Evolutionary conservation across 495 filamentous ascomycete species (phyloP).

Genomic region (Jackrogersella multiformis): DNA sequence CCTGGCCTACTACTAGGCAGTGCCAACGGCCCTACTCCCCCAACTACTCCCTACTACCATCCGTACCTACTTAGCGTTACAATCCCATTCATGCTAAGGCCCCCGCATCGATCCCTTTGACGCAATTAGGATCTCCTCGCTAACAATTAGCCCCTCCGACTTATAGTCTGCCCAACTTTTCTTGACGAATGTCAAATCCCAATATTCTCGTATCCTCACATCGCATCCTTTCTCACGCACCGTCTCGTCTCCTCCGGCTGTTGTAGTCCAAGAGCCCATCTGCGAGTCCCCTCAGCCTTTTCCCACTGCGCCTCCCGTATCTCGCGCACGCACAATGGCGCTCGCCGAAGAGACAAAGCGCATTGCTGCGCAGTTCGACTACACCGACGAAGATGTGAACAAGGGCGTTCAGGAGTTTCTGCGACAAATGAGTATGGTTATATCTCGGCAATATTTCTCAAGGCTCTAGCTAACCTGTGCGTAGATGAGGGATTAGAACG

Average conservation of each 20-base stretch:
- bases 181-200: constrained; percentile 48
- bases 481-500: constrained; percentile 81
- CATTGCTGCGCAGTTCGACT: constrained; percentile 88
- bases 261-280: constrained; percentile 47
- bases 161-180: constrained; percentile 44
- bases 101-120: constrained; percentile 40
- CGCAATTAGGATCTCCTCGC: constrained; percentile 40
- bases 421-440: constrained; percentile 75
- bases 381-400: constrained; percentile 78
- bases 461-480: constrained; percentile 20
- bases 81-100: neutral
- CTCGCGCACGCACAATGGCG: constrained; percentile 59
- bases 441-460: neutral
- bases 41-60: neutral
- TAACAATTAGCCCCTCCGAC: constrained; percentile 39
- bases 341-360: constrained; percentile 77
- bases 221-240: constrained; percentile 47
- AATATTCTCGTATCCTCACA: constrained; percentile 49
- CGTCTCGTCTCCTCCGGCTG: constrained; percentile 54
- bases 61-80: constrained; percentile 2
- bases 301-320: constrained; percentile 56
- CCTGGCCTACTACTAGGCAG: too few species aligned
- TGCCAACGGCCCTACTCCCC: constrained; percentile 22
- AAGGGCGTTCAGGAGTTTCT: constrained; percentile 86
- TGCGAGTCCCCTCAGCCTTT: constrained; percentile 61